Evolutionary conservation across 2,329 filamentous ascomycete species (phyloP), one percentile per base, ranked within the genome.

Genomic region (Colletotrichum tropicicola): DNA sequence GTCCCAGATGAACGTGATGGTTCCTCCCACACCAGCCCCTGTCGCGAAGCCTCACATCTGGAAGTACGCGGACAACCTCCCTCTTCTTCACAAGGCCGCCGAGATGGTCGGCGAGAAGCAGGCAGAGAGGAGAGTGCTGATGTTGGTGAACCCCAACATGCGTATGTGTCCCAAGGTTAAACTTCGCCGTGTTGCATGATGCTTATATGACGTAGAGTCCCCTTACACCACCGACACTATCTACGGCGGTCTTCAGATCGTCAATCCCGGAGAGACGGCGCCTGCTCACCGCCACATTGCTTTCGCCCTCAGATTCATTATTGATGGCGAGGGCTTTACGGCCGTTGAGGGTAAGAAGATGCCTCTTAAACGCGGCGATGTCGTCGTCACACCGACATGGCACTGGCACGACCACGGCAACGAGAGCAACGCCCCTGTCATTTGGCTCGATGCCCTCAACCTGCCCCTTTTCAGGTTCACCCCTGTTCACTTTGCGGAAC

Each of bases 391-490:
- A 0, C 86, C 85, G 0, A 82, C 79, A 0, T 88, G 86, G 86
- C 83, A 87, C 69, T 88, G 83, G 80, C 86, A 87, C 65, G 86
- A 88, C 64, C 86, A 89, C 60, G 86, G 86, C 3, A 88, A 88
- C 49, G 85, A 88, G 60, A 82, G 85, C 8, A 75, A 77, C 1
- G 78, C 77, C 1, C 84, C 85, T 0, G 83, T 87, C 71, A 82
- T 89, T 27, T 89, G 86, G 86, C 75, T 89, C 1, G 86, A 88
- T 69, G 83, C 81, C 4, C 71, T 89, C 1, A 83, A 88, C 72
- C 70, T 88, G 2, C 85, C 86, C 0, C 73, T 79, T 3, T 87
- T 85, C 69, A 74, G 76, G 1, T 81, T 82, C 65, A 80, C 82
- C 3, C 83, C 82, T 0, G 82, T 86, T 1, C 81, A 88, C 68